A percentile compares a stretch with the other conserved stretches of the same genome.
Conservation (phyloP, 176 grass and related monocot genomes). For the Raddia guianensis region DNA sequence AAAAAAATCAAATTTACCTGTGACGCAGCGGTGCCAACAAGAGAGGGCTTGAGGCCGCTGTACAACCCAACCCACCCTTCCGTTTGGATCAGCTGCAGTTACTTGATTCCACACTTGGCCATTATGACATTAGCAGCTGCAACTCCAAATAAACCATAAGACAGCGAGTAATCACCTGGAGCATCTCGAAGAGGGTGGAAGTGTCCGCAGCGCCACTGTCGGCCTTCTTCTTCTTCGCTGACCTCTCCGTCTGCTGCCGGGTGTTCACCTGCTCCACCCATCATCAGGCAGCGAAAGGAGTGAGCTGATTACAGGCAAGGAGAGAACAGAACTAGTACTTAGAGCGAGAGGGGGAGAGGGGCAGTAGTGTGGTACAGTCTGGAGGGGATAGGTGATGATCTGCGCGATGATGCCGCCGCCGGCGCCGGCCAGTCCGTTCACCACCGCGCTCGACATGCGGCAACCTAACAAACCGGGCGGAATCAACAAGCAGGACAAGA, state of each 20-base stretch:
- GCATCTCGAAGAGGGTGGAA: slow-evolving; percentile 72
- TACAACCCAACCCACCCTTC: slow-evolving; percentile 95
- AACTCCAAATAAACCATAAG: neutral
- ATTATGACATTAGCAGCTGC: neutral
- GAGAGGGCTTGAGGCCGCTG: slow-evolving; percentile 93
- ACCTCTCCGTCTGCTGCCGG: slow-evolving; percentile 93
- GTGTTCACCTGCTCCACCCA: slow-evolving; percentile 74
- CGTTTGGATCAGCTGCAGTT: slow-evolving; percentile 68
- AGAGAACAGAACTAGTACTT: neutral
- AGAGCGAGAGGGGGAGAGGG: neutral
- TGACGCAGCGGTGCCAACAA: slow-evolving; percentile 84
- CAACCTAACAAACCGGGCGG: slow-evolving; percentile 20
- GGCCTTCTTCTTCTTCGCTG: slow-evolving; percentile 61
- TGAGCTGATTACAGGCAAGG: neutral
- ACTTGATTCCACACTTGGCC: slow-evolving; percentile 27
- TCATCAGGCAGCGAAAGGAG: neutral
- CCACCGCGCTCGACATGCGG: slow-evolving; percentile 84
- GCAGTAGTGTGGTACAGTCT: slow-evolving; percentile 49
- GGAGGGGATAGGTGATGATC: slow-evolving; percentile 95
- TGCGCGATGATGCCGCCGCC: slow-evolving; percentile 87
- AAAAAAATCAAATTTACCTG: slow-evolving; percentile 53
- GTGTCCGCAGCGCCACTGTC: neutral
- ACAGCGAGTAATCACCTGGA: slow-evolving; percentile 63
- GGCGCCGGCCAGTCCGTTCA: slow-evolving; percentile 80
- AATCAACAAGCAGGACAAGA: neutral